Base-by-base conservation (phyloP, 495 filamentous ascomycete species). In the Rusavskia elegans region DNA sequence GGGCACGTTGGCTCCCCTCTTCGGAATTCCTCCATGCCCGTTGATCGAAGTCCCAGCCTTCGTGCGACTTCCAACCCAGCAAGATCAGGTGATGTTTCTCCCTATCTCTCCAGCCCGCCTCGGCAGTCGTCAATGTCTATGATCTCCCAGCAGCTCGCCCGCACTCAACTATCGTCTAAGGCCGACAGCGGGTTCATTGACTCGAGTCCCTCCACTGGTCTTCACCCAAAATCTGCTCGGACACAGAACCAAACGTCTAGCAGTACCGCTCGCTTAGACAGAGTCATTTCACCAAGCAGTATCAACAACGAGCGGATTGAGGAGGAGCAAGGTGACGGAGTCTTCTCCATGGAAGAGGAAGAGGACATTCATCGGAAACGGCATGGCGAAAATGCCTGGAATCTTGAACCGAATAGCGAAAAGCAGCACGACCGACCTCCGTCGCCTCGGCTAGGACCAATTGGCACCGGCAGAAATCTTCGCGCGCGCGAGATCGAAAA, bases 1-100 rank as follows among this genome's bases (percentile, higher is more conserved):
- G 84, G 87, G 32, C 88, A 95, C 57, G 83, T 97, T 48, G 92
- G 93, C 21, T 97, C 93, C 38, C 92, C 92, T 23, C 76, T 98
- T 9, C 87, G 92, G 42, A 93, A 95, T 64, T 92, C 90, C 10
- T 76, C 76, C 3, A 66, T 86, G 35, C 64, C 69, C 53, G 62
- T 69, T 62, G 75, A 72, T 57, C 80, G 68, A 48, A 89, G 80
- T 61, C 84, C 86, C 17, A 79, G 80, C 39, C 68, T 83, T 19
- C 77, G 80, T 45, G 71, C 81, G 36, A 71, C 79, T 37, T 71
- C 74, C 39, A 53, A 60, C 21, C 48, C 59, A 44, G 51, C 23
- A 42, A 42, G 21, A 27, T 71, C 71, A 39, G 77, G 78, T 14
- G 83, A 87, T 51, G 66, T 75, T 9, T 79, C 78, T 5, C 73